These are phyloP conservation scores for Rhododendron simsii DNA, from an alignment of 148 eudicot genomes.

Conservation along the genomic window DNA sequence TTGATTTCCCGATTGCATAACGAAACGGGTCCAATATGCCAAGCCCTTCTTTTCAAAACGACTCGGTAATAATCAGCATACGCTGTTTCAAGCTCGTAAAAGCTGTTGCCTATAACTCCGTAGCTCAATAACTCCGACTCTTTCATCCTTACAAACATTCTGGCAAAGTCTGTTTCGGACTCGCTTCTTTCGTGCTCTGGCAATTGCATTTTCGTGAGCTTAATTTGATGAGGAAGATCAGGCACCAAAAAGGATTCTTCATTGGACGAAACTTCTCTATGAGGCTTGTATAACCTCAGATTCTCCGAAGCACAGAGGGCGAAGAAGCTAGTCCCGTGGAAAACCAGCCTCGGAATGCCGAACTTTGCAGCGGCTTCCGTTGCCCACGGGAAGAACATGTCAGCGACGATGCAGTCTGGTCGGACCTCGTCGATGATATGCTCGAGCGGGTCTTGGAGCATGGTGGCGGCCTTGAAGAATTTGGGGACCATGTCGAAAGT, in stretches of 20 bases:
- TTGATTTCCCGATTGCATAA: conserved; percentile 19
- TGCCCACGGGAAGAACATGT: conserved; percentile 43
- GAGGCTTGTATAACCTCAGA: conserved; percentile 26
- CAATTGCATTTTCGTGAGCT: conserved; percentile 22
- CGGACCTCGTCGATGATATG: background rate
- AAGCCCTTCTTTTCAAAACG: conserved; percentile 37
- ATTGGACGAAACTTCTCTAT: conserved; percentile 30
- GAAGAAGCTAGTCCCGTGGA: conserved; percentile 43
- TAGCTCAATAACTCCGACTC: conserved; percentile 36
- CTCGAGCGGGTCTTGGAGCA: conserved; percentile 14
- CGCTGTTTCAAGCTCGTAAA: conserved; percentile 60
- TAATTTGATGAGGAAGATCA: conserved; percentile 31
- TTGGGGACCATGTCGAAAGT: conserved; percentile 14
- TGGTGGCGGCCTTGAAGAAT: background rate
- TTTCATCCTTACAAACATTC: background rate
- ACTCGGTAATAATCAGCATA: conserved; percentile 41
- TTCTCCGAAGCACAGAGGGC: conserved; percentile 23
- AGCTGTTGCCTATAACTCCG: conserved; percentile 55
- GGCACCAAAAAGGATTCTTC: conserved; percentile 35
- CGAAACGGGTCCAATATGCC: conserved; percentile 62
- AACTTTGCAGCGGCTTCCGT: conserved; percentile 31
- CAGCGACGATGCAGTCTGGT: conserved; percentile 42
- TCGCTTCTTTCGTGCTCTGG: background rate
- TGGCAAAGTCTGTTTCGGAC: background rate
- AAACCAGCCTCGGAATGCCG: conserved; percentile 46